Evolutionary conservation across 306 rosid genomes (phyloP), one percentile per base, ranked within the genome.

Genomic region (Arachis hypogaea): DNA sequence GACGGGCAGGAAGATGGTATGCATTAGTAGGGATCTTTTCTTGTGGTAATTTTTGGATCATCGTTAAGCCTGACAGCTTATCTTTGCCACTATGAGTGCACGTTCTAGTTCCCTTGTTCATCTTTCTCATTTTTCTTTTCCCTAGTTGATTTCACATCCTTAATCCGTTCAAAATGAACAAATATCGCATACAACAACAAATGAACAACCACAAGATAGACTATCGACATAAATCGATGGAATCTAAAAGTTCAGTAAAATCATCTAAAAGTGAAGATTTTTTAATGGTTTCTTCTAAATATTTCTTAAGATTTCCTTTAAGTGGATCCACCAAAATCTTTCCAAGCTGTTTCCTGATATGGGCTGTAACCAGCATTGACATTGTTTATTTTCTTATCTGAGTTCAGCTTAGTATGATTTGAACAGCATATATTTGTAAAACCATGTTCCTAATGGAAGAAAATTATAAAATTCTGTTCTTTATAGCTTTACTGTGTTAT

Each of bases 1-100:
- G 72, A 73, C 61, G 70, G 54, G 80, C 82, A 81, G 30, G 79
- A 68, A 43, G 86, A 80, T 63, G 97, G 96, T 86, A 59, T 57
- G 64, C 28, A 47, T 38, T 81, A 5, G 44, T 77, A 59, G 59
- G 18, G 57, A 41, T 40, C 50, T 60, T 57, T 66, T 77, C 76
- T 80, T 62, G 43, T 45, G 64, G 46, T 55, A 11, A 50, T 50
- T 50, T 50, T 50, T 50, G 2, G n/a, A 50, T 50, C 8, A 50
- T 50, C 16, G 5, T 50, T 16, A 14, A 1, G 6, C 4, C 18
- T 4, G 8, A 29, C 50, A 7, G 65, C n/a, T 66, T 59, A 50
- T 65, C 50, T 47, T 47, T 36, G 77, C 42, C 59, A 49, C 22
- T 71, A 16, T 36, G 61, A 50, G 40, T 41, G 52, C 63, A 41